phyloP scores from a whole-genome alignment of 352 stramenopile species.

The Albugo candida region DNA sequence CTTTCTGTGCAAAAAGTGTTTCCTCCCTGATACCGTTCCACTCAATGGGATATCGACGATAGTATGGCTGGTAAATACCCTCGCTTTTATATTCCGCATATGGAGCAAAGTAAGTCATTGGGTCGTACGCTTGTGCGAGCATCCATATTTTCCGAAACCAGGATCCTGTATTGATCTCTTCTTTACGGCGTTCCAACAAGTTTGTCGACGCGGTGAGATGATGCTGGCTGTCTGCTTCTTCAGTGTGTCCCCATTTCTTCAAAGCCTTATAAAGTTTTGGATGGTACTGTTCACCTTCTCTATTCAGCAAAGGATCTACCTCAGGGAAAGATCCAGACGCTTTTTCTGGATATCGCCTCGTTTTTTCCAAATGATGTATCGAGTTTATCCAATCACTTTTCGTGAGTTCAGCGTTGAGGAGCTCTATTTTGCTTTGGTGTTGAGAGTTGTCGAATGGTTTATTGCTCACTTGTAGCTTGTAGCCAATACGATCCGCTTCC shows the following conservation, averaged over 20 bases:
- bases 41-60: slow-evolving; percentile 53
- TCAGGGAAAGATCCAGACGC: slow-evolving; percentile 21
- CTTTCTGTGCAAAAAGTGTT: slow-evolving; percentile 63
- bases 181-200: neutral
- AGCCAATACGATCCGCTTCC: slow-evolving; percentile 50
- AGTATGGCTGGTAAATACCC: slow-evolving; percentile 53
- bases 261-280: slow-evolving; percentile 29
- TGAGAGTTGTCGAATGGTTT: slow-evolving; percentile 34
- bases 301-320: slow-evolving; percentile 54
- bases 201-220: neutral
- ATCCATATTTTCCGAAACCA: slow-evolving; percentile 27
- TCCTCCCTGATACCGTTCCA: slow-evolving; percentile 49
- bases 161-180: neutral
- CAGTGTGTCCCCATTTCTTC: slow-evolving; percentile 46
- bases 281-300: slow-evolving; percentile 38
- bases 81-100: slow-evolving; percentile 64
- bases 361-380: neutral
- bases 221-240: slow-evolving; percentile 31
- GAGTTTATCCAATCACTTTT: slow-evolving; percentile 15
- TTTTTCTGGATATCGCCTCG: slow-evolving; percentile 3
- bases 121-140: slow-evolving; percentile 46
- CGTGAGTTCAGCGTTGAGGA: slow-evolving; percentile 27
- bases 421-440: slow-evolving; percentile 30
- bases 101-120: slow-evolving; percentile 60
- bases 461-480: slow-evolving; percentile 55